Evolutionary conservation across 345 rosid species (phyloP), one percentile per base, ranked within the genome.

Genomic region (Eucalyptus sp.): DNA sequence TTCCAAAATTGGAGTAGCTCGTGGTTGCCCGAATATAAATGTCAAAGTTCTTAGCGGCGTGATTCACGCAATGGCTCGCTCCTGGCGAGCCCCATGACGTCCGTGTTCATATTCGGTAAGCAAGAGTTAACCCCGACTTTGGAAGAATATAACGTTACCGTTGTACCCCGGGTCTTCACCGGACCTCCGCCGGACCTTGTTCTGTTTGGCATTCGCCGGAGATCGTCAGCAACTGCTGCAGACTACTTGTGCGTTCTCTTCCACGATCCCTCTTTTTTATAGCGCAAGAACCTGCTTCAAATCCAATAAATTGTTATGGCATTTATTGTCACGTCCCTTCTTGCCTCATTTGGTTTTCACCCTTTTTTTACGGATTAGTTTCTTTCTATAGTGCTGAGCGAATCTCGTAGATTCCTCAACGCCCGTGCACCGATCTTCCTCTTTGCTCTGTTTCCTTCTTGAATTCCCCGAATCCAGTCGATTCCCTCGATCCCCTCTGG

Each of bases 41-140:
- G 62, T 56, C 0, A 0, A 56, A 24, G 29, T 8, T 56, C 5
- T 24, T 24, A 9, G 29, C 13, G 0, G 62, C 62, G 1, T 24
- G 13, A 56, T 56, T 22, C 6, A 22, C 1, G 25, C 13, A 22
- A 9, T 56, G 62, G 56, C 56, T 52, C 24, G 24, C 24, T 52
- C 1, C 1, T 7, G 27, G 1, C 3, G 0, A 56, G 62, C 13
- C 62, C 62, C 29, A 0, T 56, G 13, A 24, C 3, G 4, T 24
- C 29, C 0, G 10, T 6, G 2, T 56, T 56, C 6, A 56, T 24
- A 2, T 56, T 56, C 1, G 5, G 2, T 24, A 0, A 56, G 6
- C 6, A 56, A 0, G 29, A 56, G 29, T 5, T 24, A 6, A 62
- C 68, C 2, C 31, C 16, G 6, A 27, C 33, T 6, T 27, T 13